Conservation (phyloP, 768 basidiomycete species). For the Boletellus emodensis region DNA sequence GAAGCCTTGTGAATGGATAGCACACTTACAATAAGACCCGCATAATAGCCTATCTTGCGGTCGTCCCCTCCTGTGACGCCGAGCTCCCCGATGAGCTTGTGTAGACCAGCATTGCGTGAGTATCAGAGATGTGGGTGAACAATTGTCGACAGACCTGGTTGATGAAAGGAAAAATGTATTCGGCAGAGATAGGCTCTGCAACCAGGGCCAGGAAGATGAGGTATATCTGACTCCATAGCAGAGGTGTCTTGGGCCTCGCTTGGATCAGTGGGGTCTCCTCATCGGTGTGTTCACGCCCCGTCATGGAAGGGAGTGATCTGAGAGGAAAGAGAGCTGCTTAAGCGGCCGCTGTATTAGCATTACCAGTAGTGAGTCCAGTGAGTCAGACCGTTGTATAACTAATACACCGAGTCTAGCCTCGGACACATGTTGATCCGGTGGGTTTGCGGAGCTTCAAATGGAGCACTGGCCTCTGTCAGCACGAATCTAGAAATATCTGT, state of each 20-base stretch:
- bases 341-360: too few relatives aligned
- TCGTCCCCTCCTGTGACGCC: constrained; percentile 62
- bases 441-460: too few relatives aligned
- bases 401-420: too few relatives aligned
- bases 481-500: too few relatives aligned
- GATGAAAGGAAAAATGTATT: constrained; percentile 62
- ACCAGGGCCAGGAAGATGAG: constrained; percentile 47
- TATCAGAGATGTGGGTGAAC: not conserved
- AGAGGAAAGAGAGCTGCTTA: too few relatives aligned
- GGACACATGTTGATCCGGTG: too few relatives aligned
- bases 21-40: constrained; percentile 49
- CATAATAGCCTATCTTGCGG: constrained; percentile 65
- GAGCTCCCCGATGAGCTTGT: constrained; percentile 58
- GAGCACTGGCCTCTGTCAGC: too few relatives aligned
- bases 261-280: constrained; percentile 42
- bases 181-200: constrained; percentile 52
- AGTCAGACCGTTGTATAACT: too few relatives aligned
- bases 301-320: constrained; percentile 3
- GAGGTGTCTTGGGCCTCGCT: constrained; percentile 36
- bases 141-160: constrained; percentile 41
- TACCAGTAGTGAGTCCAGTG: too few relatives aligned
- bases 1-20: not conserved
- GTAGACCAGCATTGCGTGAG: not conserved
- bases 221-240: constrained; percentile 49
- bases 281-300: constrained; percentile 39